phyloP scores from a whole-genome alignment of 495 filamentous ascomycete genomes.

The Staphylotrichum longicolle region DNA sequence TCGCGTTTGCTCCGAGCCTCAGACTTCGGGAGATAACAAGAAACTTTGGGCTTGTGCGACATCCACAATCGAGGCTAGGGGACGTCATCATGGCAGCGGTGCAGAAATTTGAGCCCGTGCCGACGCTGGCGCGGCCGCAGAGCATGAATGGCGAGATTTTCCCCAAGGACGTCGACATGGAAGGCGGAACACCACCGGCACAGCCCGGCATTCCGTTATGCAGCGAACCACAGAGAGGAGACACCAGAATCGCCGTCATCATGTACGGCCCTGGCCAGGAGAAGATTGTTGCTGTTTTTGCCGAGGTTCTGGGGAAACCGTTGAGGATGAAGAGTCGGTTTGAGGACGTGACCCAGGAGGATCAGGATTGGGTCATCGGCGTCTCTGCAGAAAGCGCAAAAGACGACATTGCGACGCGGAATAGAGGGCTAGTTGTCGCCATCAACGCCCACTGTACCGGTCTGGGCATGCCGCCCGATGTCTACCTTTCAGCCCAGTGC shows the following conservation, averaged over 20 bases:
- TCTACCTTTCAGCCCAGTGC: conserved; percentile 59
- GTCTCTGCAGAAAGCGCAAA: conserved; percentile 54
- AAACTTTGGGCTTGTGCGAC: not conserved
- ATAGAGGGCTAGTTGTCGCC: conserved; percentile 53
- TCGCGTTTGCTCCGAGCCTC: not conserved
- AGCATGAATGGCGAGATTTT: conserved; percentile 30
- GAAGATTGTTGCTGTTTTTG: conserved; percentile 63
- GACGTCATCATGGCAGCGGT: conserved; percentile 26
- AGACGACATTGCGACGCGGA: conserved; percentile 48
- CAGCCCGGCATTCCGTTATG: conserved; percentile 32
- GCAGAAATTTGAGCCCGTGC: conserved; percentile 39
- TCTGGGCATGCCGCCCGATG: conserved; percentile 63
- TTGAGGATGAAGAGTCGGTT: conserved; percentile 56
- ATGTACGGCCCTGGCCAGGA: conserved; percentile 61
- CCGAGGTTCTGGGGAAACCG: conserved; percentile 66
- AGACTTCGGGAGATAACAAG: not conserved
- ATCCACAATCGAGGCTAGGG: not conserved
- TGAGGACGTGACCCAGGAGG: conserved; percentile 47
- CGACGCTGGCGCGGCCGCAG: conserved; percentile 37
- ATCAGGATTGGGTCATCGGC: conserved; percentile 57
- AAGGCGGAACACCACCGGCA: conserved; percentile 26
- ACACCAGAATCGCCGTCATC: conserved; percentile 57
- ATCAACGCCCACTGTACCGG: conserved; percentile 75
- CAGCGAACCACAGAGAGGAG: conserved; percentile 43
- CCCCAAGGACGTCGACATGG: conserved; percentile 32